Evolutionary conservation across 345 rosid genomes (phyloP), one percentile per base, ranked within the genome.

Genomic region (Gossypium longicalyx): DNA sequence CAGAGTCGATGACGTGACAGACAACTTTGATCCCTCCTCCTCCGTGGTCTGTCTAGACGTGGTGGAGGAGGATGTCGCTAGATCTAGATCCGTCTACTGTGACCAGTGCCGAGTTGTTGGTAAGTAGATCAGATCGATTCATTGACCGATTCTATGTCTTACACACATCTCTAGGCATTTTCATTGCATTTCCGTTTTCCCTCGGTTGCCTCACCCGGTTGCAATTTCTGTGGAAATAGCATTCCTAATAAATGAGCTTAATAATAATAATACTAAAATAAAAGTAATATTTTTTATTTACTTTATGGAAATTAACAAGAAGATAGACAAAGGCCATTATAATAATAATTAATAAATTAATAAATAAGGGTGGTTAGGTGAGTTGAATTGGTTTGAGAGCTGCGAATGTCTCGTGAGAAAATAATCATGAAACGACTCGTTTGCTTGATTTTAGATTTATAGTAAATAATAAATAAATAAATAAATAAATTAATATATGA

Each of bases 81-180:
- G 87, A 83, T 87, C 94, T 73, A 83, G 92, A 85, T 88, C 92
- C 72, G 84, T 87, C 25, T 88, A 85, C 79, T 90, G 94, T 71
- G 89, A 90, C 72, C 91, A 90, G 82, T 88, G 94, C 90, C 90
- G 94, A 74, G 91, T 90, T 53, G 89, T 86, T 27, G 92, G 94
- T 90, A 86, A 88, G 92, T 86, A 74, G 73, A 69, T 81, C 72
- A 67, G 76, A 67, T 77, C 78, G 86, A 78, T 70, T 80, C 77
- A 34, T 8, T 74, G 76, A 63, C 65, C 76, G 70, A 74, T 70
- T 77, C 48, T 70, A 16, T 62, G 43, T 72, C 65, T 54, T 47
- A 13, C 48, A 79, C 76, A 70, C 60, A 23, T 77, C 44, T 71
- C 71, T 61, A 49, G 79, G 68, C 59, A 38, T 43, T 65, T 53